Percentiles rank a stretch among this genome's conserved stretches.
Evolutionary conservation across 805 yeast genomes (phyloP).

Genomic region (Pichia rugopelliculosa): DNA sequence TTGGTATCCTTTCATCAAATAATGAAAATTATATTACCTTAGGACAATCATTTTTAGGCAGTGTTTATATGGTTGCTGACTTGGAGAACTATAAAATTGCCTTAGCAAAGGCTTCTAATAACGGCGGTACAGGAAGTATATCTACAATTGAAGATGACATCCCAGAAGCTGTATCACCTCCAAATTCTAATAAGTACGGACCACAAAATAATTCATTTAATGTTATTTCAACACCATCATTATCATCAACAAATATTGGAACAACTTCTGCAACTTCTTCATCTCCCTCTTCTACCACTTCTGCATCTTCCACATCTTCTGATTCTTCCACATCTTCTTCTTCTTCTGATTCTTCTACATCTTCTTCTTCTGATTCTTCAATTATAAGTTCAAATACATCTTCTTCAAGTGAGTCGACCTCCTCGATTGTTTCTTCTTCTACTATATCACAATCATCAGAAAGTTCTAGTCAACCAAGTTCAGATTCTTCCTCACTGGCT

Average conservation of each 20-base stretch:
- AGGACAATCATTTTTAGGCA: constrained; percentile 48
- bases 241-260: background rate
- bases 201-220: constrained; percentile 5
- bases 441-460: background rate
- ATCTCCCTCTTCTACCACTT: background rate
- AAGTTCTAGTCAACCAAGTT: background rate
- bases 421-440: background rate
- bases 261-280: background rate
- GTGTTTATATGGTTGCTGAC: constrained; percentile 50
- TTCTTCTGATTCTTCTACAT: background rate
- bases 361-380: background rate
- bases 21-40: constrained; percentile 31
- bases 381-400: background rate
- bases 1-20: constrained; percentile 33
- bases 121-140: constrained; percentile 30
- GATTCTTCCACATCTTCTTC: background rate
- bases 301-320: background rate
- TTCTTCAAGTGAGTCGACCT: background rate
- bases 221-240: constrained; percentile 5
- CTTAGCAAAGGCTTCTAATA: constrained; percentile 38
- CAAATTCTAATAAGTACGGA: constrained; percentile 7
- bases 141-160: constrained; percentile 31
- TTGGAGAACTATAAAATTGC: constrained; percentile 38
- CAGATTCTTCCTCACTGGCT: background rate
- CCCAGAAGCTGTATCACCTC: constrained; percentile 13